Evolutionary conservation across 306 rosid genomes (phyloP).

Genomic region (Vigna unguiculata): DNA sequence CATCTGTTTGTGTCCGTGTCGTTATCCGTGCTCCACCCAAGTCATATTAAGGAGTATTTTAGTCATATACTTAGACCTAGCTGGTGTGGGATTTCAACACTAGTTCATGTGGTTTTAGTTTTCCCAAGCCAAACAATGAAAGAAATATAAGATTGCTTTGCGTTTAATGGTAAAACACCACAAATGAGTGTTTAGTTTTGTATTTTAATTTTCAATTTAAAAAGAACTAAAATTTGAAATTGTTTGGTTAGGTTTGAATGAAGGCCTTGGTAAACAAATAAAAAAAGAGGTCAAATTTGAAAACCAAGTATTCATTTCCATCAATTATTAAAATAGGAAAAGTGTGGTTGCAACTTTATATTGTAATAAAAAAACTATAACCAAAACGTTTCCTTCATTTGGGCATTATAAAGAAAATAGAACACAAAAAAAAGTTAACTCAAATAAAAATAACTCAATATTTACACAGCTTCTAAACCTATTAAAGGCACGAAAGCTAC

Average conservation of each 20-base stretch:
- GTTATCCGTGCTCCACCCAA: not conserved
- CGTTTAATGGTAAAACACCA: constrained; percentile 14
- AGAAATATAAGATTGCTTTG: constrained; percentile 20
- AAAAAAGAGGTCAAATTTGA: not conserved
- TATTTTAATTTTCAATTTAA: constrained; percentile 1
- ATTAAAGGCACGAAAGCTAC: constrained; percentile 34
- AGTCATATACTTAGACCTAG: not conserved
- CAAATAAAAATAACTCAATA: not conserved
- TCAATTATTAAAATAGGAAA: constrained; percentile 7
- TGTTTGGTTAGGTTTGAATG: constrained; percentile 1
- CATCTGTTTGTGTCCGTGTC: too few species aligned
- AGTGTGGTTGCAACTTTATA: not conserved
- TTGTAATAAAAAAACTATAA: not conserved
- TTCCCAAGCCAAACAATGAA: constrained; percentile 15
- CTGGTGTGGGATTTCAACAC: not conserved
- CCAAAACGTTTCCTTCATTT: constrained; percentile 15
- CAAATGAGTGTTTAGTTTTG: not conserved
- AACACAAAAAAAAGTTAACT: not conserved
- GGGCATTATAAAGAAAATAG: not conserved
- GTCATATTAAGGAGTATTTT: not conserved
- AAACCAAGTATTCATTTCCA: constrained; percentile 1
- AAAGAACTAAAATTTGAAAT: not conserved
- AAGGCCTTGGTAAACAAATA: not conserved
- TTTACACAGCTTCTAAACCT: constrained; percentile 35
- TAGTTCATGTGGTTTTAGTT: not conserved